phyloP scores from a whole-genome alignment of 768 basidiomycete genomes.

The Harrya chromipes region DNA sequence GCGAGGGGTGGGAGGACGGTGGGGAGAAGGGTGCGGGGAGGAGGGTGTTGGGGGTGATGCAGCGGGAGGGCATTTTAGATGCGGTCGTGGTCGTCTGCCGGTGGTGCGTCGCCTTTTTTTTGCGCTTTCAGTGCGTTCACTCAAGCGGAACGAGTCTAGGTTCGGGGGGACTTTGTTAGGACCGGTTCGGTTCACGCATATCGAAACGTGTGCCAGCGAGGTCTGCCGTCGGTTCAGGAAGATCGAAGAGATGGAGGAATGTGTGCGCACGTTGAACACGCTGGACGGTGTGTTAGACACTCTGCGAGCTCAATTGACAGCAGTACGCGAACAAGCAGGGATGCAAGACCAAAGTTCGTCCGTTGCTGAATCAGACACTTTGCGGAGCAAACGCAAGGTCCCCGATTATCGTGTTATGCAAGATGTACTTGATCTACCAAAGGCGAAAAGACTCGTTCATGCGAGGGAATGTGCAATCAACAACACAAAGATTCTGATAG shows the following conservation, averaged over 20 bases:
- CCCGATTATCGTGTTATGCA: slow-evolving; percentile 47
- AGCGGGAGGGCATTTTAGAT: slow-evolving; percentile 66
- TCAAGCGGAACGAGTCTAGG: slow-evolving; percentile 38
- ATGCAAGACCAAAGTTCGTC: neutral
- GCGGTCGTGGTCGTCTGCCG: slow-evolving; percentile 78
- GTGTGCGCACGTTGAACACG: slow-evolving; percentile 49
- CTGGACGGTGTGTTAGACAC: slow-evolving; percentile 60
- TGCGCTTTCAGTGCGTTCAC: neutral
- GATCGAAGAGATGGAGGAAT: slow-evolving; percentile 65
- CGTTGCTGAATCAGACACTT: neutral
- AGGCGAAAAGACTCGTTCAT: slow-evolving; percentile 62
- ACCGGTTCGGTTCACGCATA: slow-evolving; percentile 70
- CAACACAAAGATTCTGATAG: slow-evolving; percentile 54
- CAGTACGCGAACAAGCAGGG: neutral
- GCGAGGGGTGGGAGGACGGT: slow-evolving; percentile 65
- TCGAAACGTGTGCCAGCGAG: slow-evolving; percentile 71
- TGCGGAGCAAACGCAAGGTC: slow-evolving; percentile 21
- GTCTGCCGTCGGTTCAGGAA: slow-evolving; percentile 68
- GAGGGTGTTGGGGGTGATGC: slow-evolving; percentile 64
- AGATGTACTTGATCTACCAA: slow-evolving; percentile 49
- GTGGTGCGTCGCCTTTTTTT: slow-evolving; percentile 47
- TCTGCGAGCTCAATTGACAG: slow-evolving; percentile 46
- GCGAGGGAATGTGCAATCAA: slow-evolving; percentile 69
- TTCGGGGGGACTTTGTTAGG: slow-evolving; percentile 82
- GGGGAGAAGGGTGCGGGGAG: slow-evolving; percentile 72